phyloP scores from a whole-genome alignment of 2,329 filamentous ascomycete species.

The Aureobasidium sp. region DNA sequence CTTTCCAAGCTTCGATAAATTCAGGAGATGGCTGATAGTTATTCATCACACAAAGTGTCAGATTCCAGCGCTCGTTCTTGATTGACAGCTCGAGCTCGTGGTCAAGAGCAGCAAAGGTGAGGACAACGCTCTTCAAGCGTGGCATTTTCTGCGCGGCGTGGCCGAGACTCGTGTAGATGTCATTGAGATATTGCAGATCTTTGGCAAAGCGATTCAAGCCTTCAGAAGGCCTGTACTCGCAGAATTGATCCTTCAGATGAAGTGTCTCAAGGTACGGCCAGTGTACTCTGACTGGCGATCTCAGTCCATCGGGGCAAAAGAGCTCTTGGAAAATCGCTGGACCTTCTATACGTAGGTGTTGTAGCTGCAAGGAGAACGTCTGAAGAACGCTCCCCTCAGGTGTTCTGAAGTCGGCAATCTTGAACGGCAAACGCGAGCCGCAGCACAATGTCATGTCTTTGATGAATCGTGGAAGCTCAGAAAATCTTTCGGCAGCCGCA shows the following conservation, averaged over 20 bases:
- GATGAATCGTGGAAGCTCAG: not conserved
- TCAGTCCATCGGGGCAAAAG: not conserved
- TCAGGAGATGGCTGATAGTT: not conserved
- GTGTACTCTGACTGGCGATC: not conserved
- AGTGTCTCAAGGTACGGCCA: not conserved
- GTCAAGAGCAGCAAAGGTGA: not conserved
- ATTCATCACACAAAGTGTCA: not conserved
- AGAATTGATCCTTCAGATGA: not conserved
- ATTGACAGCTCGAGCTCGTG: not conserved
- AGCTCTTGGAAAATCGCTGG: not conserved
- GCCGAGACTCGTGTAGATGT: not conserved
- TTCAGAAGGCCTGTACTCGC: not conserved
- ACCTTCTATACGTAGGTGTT: not conserved
- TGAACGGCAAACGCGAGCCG: not conserved
- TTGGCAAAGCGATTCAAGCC: not conserved
- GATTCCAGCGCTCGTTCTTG: not conserved
- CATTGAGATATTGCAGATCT: not conserved
- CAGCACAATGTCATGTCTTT: not conserved
- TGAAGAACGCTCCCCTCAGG: not conserved
- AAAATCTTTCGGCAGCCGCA: not conserved
- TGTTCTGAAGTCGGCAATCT: not conserved
- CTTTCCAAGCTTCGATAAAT: not conserved
- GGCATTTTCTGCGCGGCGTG: not conserved
- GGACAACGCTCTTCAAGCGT: not conserved
- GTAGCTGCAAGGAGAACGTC: not conserved